Evolutionary conservation across 257 asterid genomes (phyloP).

Genomic region (Rauvolfia tetraphylla): DNA sequence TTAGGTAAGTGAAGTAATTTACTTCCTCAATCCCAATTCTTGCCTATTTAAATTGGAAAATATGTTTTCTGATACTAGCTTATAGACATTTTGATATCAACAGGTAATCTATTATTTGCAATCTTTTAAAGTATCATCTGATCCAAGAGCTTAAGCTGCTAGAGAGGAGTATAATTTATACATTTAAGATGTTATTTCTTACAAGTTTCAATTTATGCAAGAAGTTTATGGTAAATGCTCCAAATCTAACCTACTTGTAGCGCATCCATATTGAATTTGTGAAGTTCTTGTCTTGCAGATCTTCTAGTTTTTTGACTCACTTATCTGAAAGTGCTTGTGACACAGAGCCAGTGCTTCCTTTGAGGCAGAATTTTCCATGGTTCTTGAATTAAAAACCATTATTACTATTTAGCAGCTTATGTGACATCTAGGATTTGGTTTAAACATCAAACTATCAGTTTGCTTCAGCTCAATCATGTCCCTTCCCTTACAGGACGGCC

Average conservation of each 20-base stretch:
- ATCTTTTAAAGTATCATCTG: neutral
- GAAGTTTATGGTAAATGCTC: neutral
- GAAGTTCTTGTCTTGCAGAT: neutral
- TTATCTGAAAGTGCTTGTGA: neutral
- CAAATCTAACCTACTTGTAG: neutral
- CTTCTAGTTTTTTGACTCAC: neutral
- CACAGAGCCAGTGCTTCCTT: neutral
- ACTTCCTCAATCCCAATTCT: neutral
- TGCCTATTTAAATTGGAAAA: neutral
- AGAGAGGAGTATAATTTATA: neutral
- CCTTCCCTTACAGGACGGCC: neutral
- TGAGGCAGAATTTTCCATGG: neutral
- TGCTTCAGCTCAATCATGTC: neutral
- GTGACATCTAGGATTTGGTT: neutral
- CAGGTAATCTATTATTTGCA: neutral
- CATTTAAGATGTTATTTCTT: neutral
- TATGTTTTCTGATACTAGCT: neutral
- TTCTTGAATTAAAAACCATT: slow-evolving; percentile 5
- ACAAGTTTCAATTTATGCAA: neutral
- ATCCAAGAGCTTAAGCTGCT: neutral
- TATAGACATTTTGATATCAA: neutral
- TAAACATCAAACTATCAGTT: neutral
- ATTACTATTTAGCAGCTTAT: neutral
- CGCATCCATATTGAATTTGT: neutral
- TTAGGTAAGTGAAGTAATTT: slow-evolving; percentile 45